phyloP scores from a whole-genome alignment of 805 yeast species.

The Myxozyma kluyveri region DNA sequence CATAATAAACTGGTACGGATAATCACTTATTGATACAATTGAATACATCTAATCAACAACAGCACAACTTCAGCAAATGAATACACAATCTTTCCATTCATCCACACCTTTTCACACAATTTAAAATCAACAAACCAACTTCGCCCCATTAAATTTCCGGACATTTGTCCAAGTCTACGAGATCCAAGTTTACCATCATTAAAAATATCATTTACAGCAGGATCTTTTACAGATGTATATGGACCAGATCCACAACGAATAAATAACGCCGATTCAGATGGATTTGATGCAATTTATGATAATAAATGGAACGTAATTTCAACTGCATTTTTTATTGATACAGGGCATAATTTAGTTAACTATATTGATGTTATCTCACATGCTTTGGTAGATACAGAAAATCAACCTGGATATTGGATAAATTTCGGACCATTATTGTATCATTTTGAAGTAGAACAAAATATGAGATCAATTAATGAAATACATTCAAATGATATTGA shows the following conservation, averaged over 20 bases:
- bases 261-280: conserved; percentile 1
- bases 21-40: too few species aligned
- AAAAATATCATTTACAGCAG: conserved; percentile 39
- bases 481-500: not conserved
- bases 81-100: conserved; percentile 38
- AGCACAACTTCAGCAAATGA: conserved; percentile 13
- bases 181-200: not conserved
- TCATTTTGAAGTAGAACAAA: conserved; percentile 51
- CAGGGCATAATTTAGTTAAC: conserved; percentile 81
- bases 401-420: conserved; percentile 62
- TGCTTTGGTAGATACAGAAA: conserved; percentile 34
- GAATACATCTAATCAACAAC: too few species aligned
- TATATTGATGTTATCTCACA: conserved; percentile 65
- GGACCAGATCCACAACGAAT: conserved; percentile 20
- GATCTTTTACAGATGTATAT: conserved; percentile 62
- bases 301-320: conserved; percentile 42
- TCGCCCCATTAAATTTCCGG: conserved; percentile 44
- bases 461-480: not conserved
- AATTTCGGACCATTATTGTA: conserved; percentile 91
- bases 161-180: conserved; percentile 33
- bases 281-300: not conserved
- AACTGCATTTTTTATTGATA: conserved; percentile 77
- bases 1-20: conserved; percentile 32
- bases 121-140: conserved; percentile 48
- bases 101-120: conserved; percentile 71